phyloP scores from a whole-genome alignment of 2,329 filamentous ascomycete species.

The Fusarium aywerte region DNA sequence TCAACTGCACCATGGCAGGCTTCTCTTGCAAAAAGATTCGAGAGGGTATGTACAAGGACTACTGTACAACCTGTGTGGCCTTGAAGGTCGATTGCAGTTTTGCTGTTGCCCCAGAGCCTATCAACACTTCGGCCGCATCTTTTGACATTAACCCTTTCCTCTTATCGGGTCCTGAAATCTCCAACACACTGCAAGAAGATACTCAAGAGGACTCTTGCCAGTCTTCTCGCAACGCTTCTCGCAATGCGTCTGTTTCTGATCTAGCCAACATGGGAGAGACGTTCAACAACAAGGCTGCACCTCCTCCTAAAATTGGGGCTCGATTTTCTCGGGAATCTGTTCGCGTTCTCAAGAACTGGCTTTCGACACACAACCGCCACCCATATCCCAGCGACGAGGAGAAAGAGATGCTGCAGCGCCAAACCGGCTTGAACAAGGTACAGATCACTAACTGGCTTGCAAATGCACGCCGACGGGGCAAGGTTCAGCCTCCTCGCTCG shows the following conservation, averaged over 20 bases:
- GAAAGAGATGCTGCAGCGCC: slow-evolving; percentile 79
- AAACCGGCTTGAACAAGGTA: slow-evolving; percentile 82
- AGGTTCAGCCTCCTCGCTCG: slow-evolving; percentile 74
- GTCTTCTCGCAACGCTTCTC: slow-evolving; percentile 43
- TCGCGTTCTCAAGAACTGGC: slow-evolving; percentile 85
- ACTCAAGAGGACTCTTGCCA: slow-evolving; percentile 40
- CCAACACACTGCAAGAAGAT: slow-evolving; percentile 48
- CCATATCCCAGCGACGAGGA: slow-evolving; percentile 91
- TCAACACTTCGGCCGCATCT: slow-evolving; percentile 49
- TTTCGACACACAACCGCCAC: slow-evolving; percentile 80
- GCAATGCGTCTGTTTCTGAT: slow-evolving; percentile 45
- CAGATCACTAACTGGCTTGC: slow-evolving; percentile 95
- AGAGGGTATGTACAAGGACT: slow-evolving; percentile 69
- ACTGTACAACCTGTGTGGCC: slow-evolving; percentile 71
- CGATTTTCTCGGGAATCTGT: slow-evolving; percentile 85
- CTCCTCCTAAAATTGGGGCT: slow-evolving; percentile 72
- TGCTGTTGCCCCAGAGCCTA: slow-evolving; percentile 52
- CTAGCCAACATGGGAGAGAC: slow-evolving; percentile 43
- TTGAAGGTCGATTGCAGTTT: slow-evolving; percentile 69
- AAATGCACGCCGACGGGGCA: slow-evolving; percentile 85
- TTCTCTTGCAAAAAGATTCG: slow-evolving; percentile 70
- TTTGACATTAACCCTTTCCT: slow-evolving; percentile 61
- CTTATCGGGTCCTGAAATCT: slow-evolving; percentile 56
- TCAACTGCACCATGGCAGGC: slow-evolving; percentile 61
- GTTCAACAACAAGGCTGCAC: slow-evolving; percentile 46